Evolutionary conservation across 2,329 filamentous ascomycete species (phyloP), one percentile per base, ranked within the genome.

Genomic region (Aspergillus brunneoviolaceus): DNA sequence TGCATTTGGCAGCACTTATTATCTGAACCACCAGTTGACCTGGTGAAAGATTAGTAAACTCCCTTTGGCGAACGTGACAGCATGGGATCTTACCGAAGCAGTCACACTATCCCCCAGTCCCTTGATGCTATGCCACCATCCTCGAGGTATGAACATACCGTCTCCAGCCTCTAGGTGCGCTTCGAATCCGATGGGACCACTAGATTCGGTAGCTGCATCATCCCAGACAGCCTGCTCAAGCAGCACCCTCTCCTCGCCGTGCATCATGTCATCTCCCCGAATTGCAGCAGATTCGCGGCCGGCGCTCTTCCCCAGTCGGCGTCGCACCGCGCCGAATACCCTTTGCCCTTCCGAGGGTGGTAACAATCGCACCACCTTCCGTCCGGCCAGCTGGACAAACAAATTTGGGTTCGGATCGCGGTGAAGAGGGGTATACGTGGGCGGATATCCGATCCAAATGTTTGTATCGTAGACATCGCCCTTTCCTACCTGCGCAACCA

Each of bases 321-420:
- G 61, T 51, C 81, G 78, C n/a, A 84, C 80, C 33, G 71, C 69
- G 39, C 78, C 79, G 72, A 92, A 96, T 2, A 96, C 72, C 0
- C 69, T 75, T 51, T 84, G 78, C 0, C 95, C 95, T 3, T 80
- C 70, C 0, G 76, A 70, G 0, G 92, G 92, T 4, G 81, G 77
- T 60, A 94, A 81, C 12, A 97, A 72, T n/a, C 92, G 83, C 16
- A 97, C 80, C 0, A 79, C 73, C 75, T 99, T 99, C 55, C 72
- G 76, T 4, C 91, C 87, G 16, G 85, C 86, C 12, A 98, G 75
- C 75, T 99, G 95, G 50, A 91, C 86, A 72, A 98, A 96, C 0
- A 97, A 69, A 71, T 99, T 99, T 0, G 92, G 92, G 69, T 98
- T 98, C 0, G 95, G 95, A 70, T 99, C 95, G 57, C 90, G 86